Evolutionary conservation across 371 early-diverging fungal species (phyloP), one percentile per base, ranked within the genome.

Genomic region (Rhizopus sp.): DNA sequence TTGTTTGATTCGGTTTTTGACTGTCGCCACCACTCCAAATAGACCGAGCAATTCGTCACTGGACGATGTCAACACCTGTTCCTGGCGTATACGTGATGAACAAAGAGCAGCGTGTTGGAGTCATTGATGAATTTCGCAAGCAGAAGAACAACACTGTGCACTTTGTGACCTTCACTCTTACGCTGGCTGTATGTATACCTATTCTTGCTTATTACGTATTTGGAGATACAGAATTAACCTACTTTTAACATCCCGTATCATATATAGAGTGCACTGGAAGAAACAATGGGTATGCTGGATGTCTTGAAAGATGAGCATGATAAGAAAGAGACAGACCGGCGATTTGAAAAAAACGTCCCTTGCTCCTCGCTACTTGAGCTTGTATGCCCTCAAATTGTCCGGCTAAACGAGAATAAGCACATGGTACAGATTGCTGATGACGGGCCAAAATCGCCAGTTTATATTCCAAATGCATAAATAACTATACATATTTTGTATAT

Each of bases 111-210:
- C 53, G 53, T 52, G 41, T 52, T 52, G 53, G 40, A 40, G 40
- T 52, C 53, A 53, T 53, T 53, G 51, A 51, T 51, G 29, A 45
- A 45, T 39, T 51, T 51, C 16, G 17, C 51, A 51, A 38, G 41
- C 9, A 41, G 38, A 38, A 34, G 39, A 38, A 54, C 35, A 38
- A 38, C 30, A 54, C 23, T 45, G 39, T 54, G 53, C 53, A 40
- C 32, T 46, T 55, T 45, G 39, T 55, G 45, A 45, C 13, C 55
- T 54, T 54, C 45, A 38, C 55, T 54, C 35, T 54, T 54, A 54
- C 35, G 16, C 39, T 54, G 55, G 45, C 32, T 34, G 55, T 54
- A 54, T 54, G 55, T 54, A 54, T 54, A 54, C 46, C 35, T 46
- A 34, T 54, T 54, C 34, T 51, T 51, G 51, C 30, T 51, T 51